phyloP scores from a whole-genome alignment of 768 basidiomycete genomes.

The Termitomyces sp. region DNA sequence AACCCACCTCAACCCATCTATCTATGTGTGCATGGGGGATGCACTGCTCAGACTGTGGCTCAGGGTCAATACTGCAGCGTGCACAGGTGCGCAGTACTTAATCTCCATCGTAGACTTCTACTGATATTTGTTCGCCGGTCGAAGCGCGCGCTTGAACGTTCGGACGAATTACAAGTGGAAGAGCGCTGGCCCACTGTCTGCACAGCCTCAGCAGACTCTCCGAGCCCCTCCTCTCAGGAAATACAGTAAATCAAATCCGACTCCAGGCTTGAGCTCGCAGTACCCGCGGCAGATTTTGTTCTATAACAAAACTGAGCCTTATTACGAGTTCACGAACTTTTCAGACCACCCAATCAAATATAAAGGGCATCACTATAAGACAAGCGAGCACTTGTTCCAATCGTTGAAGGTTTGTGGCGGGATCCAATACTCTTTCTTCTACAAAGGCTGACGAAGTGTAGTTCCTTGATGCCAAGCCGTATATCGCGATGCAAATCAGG shows the following conservation, averaged over 20 bases:
- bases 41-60: no score
- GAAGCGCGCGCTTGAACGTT: background rate
- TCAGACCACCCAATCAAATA: slow-evolving; percentile 60
- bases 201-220: background rate
- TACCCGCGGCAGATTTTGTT: slow-evolving; percentile 43
- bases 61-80: no score
- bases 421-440: background rate
- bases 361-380: slow-evolving; percentile 61
- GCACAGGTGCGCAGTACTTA: background rate
- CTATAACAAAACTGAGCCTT: slow-evolving; percentile 58
- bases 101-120: background rate
- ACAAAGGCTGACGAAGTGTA: slow-evolving; percentile 18
- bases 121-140: background rate
- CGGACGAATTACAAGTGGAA: background rate
- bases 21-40: no score
- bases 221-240: background rate
- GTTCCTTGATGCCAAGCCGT: slow-evolving; percentile 57
- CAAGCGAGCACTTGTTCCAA: slow-evolving; percentile 76
- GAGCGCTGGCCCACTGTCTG: background rate
- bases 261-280: background rate
- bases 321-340: slow-evolving; percentile 75
- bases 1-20: no score
- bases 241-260: slow-evolving; percentile 7
- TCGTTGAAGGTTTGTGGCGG: slow-evolving; percentile 53
- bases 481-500: slow-evolving; percentile 69